Evolutionary conservation across 179 eudicot species (phyloP), one percentile per base, ranked within the genome.

Genomic region (Actinidia chinensis): DNA sequence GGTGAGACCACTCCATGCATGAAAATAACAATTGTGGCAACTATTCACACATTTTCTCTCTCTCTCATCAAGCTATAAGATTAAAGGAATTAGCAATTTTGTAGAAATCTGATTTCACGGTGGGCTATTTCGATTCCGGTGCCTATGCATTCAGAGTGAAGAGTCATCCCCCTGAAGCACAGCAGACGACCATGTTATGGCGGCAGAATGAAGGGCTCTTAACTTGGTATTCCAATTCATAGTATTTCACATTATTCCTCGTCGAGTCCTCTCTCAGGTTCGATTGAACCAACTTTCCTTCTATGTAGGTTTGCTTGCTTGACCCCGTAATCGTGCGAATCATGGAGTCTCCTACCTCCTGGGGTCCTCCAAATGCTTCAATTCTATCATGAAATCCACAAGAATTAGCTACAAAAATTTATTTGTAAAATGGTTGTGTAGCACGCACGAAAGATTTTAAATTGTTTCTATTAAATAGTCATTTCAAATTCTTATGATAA

Each of bases 281-380:
- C 74, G 99, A 82, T 59, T 80, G 73, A 66, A 91, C 61, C 65
- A 93, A 52, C 18, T 81, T 85, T n/a, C 90, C 98, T 82, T 87
- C 88, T 61, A 91, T 85, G 68, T 90, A 85, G 17, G 89, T 54
- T 14, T 82, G 85, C 11, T 88, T 85, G 47, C 83, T 76, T 0
- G 87, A 83, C 59, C 87, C 87, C 8, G 94, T 90, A 13, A 93
- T 89, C 14, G 81, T 81, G 50, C 85, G 83, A 5, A 93, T 81
- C 20, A 95, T 79, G 17, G 90, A 82, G 78, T 91, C 92, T 82
- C 98, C 98, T 4, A 95, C 92, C 80, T 93, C 95, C 66, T 90
- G 78, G 43, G 97, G 85, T 68, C 90, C 94, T 42, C 99, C 99
- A 81, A 91, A 95, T 71, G 98, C 93, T 82, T 95, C 99, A 10